Percentiles rank a stretch among this genome's conserved stretches.
Conservation (phyloP, 257 asterid genomes). For the Solanum ossicruentum region DNA sequence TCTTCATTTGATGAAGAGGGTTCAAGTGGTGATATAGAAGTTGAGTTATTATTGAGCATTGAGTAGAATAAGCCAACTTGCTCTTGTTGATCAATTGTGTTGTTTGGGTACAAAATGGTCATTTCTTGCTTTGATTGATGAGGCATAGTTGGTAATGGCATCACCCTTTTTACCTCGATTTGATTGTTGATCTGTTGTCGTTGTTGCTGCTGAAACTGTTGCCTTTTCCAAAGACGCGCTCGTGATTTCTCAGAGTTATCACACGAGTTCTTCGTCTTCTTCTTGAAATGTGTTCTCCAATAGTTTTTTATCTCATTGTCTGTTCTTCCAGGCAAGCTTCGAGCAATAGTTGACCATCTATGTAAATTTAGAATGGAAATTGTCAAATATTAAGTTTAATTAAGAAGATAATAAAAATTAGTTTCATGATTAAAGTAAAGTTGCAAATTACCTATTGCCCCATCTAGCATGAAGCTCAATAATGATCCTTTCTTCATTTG, state of each 20-base stretch:
- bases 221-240: slow-evolving; percentile 40
- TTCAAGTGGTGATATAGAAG: slow-evolving; percentile 12
- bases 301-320: slow-evolving; percentile 79
- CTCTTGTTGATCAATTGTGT: slow-evolving; percentile 1
- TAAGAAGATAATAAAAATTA: neutral
- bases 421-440: neutral
- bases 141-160: slow-evolving; percentile 17
- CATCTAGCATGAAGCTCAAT: slow-evolving; percentile 72
- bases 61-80: slow-evolving; percentile 16
- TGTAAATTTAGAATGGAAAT: neutral
- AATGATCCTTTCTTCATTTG: slow-evolving; percentile 64
- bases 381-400: neutral
- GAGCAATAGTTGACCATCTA: slow-evolving; percentile 87
- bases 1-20: slow-evolving; percentile 25
- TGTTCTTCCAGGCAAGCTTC: slow-evolving; percentile 74
- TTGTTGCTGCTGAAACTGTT: slow-evolving; percentile 46
- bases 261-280: slow-evolving; percentile 22
- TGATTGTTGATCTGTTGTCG: slow-evolving; percentile 19
- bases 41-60: slow-evolving; percentile 22
- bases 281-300: slow-evolving; percentile 88
- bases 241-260: slow-evolving; percentile 24
- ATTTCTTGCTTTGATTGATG: slow-evolving; percentile 34
- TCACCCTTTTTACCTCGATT: slow-evolving; percentile 26
- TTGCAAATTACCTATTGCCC: slow-evolving; percentile 66
- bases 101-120: neutral